phyloP scores from a whole-genome alignment of 352 stramenopile species.

The Phytopythium sindhum region DNA sequence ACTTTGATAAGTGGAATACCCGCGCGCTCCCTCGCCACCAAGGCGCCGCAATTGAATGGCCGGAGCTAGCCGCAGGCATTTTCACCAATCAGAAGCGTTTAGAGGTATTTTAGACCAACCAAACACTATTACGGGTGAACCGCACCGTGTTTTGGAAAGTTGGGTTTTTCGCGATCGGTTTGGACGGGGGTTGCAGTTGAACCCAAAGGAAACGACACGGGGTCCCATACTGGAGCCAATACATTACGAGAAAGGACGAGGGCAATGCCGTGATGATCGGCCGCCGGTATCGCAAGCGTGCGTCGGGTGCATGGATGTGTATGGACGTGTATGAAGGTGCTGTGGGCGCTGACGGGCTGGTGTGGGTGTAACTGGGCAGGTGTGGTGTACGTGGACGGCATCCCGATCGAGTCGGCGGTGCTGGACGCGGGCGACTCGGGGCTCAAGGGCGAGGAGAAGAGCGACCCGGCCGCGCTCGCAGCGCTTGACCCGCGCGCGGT shows the following conservation, averaged over 20 bases:
- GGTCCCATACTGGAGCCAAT: neutral
- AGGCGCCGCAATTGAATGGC: constrained; percentile 50
- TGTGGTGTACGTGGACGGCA: constrained; percentile 70
- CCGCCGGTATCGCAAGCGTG: constrained; percentile 53
- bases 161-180: neutral
- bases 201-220: constrained; percentile 2
- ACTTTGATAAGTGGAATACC: constrained; percentile 63
- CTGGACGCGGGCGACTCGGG: constrained; percentile 47
- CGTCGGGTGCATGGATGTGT: constrained; percentile 4
- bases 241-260: neutral
- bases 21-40: constrained; percentile 11
- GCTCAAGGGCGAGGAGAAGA: constrained; percentile 31
- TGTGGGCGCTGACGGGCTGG: neutral
- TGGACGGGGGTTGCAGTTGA: constrained; percentile 10
- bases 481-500: constrained; percentile 50
- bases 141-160: constrained; percentile 3
- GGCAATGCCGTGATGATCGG: constrained; percentile 33
- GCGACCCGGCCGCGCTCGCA: constrained; percentile 37
- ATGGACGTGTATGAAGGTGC: neutral
- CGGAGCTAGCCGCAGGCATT: constrained; percentile 33
- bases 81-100: constrained; percentile 23
- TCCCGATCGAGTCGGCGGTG: constrained; percentile 61
- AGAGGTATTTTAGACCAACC: constrained; percentile 17
- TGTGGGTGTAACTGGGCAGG: constrained; percentile 21
- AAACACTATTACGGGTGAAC: neutral